Base-by-base conservation (phyloP, 108 stramenopile species). In the Bacterosira constricta region DNA sequence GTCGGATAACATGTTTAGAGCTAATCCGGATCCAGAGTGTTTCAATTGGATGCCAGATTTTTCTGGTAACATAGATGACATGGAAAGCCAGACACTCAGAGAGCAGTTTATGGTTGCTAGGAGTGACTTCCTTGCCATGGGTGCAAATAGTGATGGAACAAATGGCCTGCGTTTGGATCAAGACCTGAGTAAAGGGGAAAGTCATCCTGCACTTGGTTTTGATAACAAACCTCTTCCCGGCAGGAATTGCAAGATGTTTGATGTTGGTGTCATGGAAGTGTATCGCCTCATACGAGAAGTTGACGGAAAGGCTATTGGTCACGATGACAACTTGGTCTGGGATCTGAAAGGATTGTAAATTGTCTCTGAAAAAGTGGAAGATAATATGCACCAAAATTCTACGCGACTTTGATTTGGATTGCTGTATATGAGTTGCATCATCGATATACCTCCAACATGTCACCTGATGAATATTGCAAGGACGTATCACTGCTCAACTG, bases 91-190 rank as follows among this genome's bases (percentile, higher is more conserved):
- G 69, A 80, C 92, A 7, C 13, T 89, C 15, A 17, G 90, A 71
- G 89, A 95, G 59, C 89, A 87, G 36, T 91, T 90, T 50, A 89
- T 89, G 85, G 82, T 90, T 15, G 73, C 83, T 11, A 73, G 85
- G 10, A 47, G 66, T 26, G 69, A 87, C 39, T 92, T 73, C 55
- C 78, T 95, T 44, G 79, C 85, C 39, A 91, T 95, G 88, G 93
- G 93, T 34, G 88, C 86, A 20, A 91, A 91, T 65, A 25, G 42
- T 0, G 77, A 86, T 42, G 93, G 90, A 31, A 74, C 79, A 0
- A 73, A 83, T 66, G 93, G 88, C 1, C 46, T 95, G 7, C 72
- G 93, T 31, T 67, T 95, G 37, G 89, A 95, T 64, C 86, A 92
- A 72, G 93, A 95, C 56, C 44, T 95, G 47, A 87, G 82, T 34